These are phyloP conservation scores for Micromonas pusilla DNA, from an alignment of 139 green algal species.

Conservation along the genomic window DNA sequence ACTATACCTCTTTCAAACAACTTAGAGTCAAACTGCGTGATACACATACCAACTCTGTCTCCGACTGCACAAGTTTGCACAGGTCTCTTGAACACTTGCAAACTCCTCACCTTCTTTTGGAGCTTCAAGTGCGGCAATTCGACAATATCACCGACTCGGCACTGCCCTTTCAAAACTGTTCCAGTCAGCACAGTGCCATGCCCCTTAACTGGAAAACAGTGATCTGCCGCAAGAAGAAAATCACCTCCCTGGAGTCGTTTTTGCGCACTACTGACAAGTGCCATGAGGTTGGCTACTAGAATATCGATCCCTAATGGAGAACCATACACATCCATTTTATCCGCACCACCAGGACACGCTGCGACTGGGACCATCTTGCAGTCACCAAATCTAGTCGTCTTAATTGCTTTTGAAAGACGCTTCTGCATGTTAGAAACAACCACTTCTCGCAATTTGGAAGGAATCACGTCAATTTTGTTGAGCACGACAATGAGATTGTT, in stretches of 20 bases:
- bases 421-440: slow-evolving; percentile 47
- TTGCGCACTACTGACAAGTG: neutral
- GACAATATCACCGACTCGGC: slow-evolving; percentile 48
- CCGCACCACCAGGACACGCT: slow-evolving; percentile 34
- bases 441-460: slow-evolving; percentile 50
- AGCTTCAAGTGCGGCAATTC: slow-evolving; percentile 74
- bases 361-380: slow-evolving; percentile 62
- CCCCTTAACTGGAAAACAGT: slow-evolving; percentile 89
- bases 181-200: slow-evolving; percentile 87
- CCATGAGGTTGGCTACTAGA: neutral
- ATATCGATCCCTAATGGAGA: slow-evolving; percentile 4
- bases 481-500: slow-evolving; percentile 65
- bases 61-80: slow-evolving; percentile 50
- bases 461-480: slow-evolving; percentile 55
- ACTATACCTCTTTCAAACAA: slow-evolving; percentile 74
- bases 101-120: slow-evolving; percentile 67
- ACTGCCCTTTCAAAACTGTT: slow-evolving; percentile 44
- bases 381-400: slow-evolving; percentile 71
- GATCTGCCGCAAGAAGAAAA: slow-evolving; percentile 84
- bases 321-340: neutral
- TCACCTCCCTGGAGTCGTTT: slow-evolving; percentile 2
- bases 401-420: slow-evolving; percentile 47
- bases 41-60: slow-evolving; percentile 79
- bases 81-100: slow-evolving; percentile 82
- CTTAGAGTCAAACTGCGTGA: slow-evolving; percentile 76